phyloP scores from a whole-genome alignment of 306 rosid genomes.

The Castanea sativa region DNA sequence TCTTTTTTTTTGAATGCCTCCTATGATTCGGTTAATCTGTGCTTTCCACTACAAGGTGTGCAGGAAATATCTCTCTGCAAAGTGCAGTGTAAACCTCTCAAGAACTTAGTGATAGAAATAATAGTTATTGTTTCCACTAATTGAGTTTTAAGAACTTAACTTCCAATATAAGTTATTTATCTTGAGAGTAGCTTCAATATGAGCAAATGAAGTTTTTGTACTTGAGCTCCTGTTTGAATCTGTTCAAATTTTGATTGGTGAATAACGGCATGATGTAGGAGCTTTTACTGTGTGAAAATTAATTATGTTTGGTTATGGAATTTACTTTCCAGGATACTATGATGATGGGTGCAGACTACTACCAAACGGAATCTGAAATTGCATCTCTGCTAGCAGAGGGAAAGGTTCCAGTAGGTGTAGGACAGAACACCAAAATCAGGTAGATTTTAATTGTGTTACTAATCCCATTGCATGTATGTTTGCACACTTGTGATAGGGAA shows the following conservation, averaged over 20 bases:
- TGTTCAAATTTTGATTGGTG: not conserved
- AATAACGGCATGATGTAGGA: not conserved
- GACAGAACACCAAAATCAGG: slow-evolving; percentile 94
- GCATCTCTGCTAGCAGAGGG: slow-evolving; percentile 76
- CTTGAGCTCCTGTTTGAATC: not conserved
- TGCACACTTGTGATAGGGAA: not conserved
- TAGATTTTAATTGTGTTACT: not conserved
- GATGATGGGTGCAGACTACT: slow-evolving; percentile 99
- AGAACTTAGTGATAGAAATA: not conserved
- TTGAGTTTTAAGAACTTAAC: not conserved
- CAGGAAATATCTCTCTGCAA: not conserved
- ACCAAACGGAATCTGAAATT: slow-evolving; percentile 92
- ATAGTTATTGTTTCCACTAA: not conserved
- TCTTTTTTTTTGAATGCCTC: no score
- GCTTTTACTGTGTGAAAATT: not conserved
- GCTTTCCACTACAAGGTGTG: no score
- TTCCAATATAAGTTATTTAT: not conserved
- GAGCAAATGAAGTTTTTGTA: not conserved
- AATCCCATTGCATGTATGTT: not conserved
- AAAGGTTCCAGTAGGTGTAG: slow-evolving; percentile 95
- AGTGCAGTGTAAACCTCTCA: not conserved
- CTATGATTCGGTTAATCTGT: no score
- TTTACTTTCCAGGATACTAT: slow-evolving; percentile 72
- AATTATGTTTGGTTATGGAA: slow-evolving; percentile 16
- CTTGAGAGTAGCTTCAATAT: not conserved